A percentile compares a stretch with the other conserved stretches of the same genome.
Conservation (phyloP, 208 protist genomes). For the Wallacemonas collosoma region DNA sequence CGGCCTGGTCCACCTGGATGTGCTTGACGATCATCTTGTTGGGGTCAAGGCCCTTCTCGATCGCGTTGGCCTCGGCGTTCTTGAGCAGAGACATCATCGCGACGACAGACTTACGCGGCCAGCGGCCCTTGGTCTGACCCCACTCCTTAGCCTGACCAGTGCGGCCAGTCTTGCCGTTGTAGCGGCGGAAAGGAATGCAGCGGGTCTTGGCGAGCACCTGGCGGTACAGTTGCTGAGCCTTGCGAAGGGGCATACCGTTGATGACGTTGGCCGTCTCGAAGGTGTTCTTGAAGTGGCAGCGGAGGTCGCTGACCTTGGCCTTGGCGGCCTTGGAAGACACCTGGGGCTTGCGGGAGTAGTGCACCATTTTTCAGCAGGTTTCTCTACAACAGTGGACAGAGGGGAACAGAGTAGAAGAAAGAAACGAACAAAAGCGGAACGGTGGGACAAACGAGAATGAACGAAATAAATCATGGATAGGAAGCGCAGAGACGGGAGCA, state of each 20-base stretch:
- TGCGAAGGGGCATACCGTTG: conserved; percentile 91
- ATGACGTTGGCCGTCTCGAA: conserved; percentile 93
- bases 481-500: too few species aligned
- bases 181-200: conserved; percentile 95
- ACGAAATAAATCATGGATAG: too few species aligned
- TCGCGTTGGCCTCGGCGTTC: conserved; percentile 92
- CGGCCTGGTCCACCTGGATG: conserved; percentile 92
- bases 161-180: conserved; percentile 92
- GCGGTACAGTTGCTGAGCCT: conserved; percentile 93
- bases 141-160: conserved; percentile 93
- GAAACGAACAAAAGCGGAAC: conserved; percentile 20
- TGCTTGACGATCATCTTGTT: conserved; percentile 93
- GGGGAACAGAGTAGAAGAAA: conserved; percentile 24
- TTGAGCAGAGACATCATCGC: conserved; percentile 92
- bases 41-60: conserved; percentile 91
- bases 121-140: conserved; percentile 92
- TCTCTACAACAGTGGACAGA: conserved; percentile 24
- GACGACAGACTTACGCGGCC: conserved; percentile 94
- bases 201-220: conserved; percentile 94
- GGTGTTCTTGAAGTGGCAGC: conserved; percentile 95
- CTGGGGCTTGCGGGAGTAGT: conserved; percentile 93
- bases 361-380: conserved; percentile 65
- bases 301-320: conserved; percentile 89
- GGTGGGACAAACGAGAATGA: conserved; percentile 4
- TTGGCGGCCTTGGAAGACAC: conserved; percentile 87